phyloP scores from a whole-genome alignment of 805 yeast genomes.

The Candida fluviatilis region DNA sequence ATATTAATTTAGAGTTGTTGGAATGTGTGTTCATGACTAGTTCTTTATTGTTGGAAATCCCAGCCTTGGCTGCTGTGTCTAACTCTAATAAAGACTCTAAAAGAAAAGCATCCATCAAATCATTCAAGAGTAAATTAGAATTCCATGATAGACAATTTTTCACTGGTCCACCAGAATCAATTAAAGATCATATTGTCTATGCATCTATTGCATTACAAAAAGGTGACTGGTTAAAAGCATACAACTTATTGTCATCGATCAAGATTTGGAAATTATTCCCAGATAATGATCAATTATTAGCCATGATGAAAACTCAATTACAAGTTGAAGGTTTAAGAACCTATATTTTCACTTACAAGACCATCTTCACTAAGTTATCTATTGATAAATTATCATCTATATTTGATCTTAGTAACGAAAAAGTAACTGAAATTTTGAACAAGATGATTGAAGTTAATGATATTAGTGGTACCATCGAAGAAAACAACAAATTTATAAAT shows the following conservation, averaged over 20 bases:
- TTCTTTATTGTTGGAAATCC: slow-evolving; percentile 86
- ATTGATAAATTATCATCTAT: slow-evolving; percentile 57
- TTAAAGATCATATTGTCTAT: slow-evolving; percentile 87
- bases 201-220: slow-evolving; percentile 84
- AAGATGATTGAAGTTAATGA: slow-evolving; percentile 78
- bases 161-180: slow-evolving; percentile 97
- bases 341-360: slow-evolving; percentile 81
- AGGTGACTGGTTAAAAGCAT: slow-evolving; percentile 85
- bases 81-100: slow-evolving; percentile 61
- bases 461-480: slow-evolving; percentile 72
- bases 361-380: slow-evolving; percentile 71
- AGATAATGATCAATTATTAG: slow-evolving; percentile 60
- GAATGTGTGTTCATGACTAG: slow-evolving; percentile 92
- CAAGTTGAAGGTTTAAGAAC: slow-evolving; percentile 91
- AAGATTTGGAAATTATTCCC: slow-evolving; percentile 84
- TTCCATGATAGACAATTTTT: slow-evolving; percentile 91
- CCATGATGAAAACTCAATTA: slow-evolving; percentile 71
- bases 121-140: slow-evolving; percentile 87
- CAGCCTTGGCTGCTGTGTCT: slow-evolving; percentile 62
- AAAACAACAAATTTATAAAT: slow-evolving; percentile 55
- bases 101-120: slow-evolving; percentile 58
- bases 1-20: slow-evolving; percentile 89
- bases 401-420: slow-evolving; percentile 58
- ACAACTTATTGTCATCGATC: slow-evolving; percentile 66
- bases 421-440: slow-evolving; percentile 60